Conservation (phyloP, 2,329 filamentous ascomycete genomes). For the Diplodia mutila region DNA sequence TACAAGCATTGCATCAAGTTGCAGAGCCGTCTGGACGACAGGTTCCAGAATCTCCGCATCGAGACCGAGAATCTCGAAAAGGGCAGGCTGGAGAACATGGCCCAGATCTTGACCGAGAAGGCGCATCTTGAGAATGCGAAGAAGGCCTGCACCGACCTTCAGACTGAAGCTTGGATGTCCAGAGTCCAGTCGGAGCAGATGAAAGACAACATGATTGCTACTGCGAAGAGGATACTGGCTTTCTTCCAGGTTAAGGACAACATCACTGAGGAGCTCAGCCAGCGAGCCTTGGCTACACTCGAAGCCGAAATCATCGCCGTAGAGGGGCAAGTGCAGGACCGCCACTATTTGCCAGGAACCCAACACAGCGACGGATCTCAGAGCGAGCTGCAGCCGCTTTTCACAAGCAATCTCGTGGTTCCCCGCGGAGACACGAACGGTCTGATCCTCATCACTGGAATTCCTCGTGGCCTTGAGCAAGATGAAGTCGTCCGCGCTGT, state of each 20-base stretch:
- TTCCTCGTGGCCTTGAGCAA: background rate
- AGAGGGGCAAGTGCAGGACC: background rate
- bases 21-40: background rate
- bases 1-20: background rate
- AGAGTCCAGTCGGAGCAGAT: background rate
- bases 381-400: no score
- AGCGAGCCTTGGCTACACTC: background rate
- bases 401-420: background rate
- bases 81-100: background rate
- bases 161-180: background rate
- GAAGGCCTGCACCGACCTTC: background rate
- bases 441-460: background rate
- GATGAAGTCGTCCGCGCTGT: background rate
- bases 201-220: background rate
- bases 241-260: background rate
- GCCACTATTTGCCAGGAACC: no score
- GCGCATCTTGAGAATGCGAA: background rate
- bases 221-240: background rate
- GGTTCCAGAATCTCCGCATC: background rate
- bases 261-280: background rate
- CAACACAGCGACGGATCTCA: background rate
- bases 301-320: background rate
- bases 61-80: background rate
- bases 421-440: background rate
- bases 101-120: background rate